Evolutionary conservation across 176 grass and related monocot genomes (phyloP).

Genomic region (Aegilops tauschii): DNA sequence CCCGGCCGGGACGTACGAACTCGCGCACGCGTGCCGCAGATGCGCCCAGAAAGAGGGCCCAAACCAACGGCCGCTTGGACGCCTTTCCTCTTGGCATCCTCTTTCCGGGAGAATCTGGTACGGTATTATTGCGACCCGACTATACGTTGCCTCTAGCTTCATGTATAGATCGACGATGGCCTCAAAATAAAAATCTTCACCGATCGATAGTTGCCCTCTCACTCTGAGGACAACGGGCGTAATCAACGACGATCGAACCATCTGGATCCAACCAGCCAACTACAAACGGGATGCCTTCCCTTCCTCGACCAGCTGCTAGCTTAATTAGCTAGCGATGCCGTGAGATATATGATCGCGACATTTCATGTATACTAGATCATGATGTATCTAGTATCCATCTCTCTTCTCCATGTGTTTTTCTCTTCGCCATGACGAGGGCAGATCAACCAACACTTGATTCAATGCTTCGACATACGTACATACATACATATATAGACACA

Average conservation of each 20-base stretch:
- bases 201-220: background rate
- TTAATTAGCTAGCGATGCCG: background rate
- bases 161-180: background rate
- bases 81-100: constrained; percentile 34
- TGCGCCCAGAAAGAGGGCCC: constrained; percentile 33
- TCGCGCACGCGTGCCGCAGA: constrained; percentile 31
- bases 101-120: constrained; percentile 9
- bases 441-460: background rate
- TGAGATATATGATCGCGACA: background rate
- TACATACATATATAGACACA: background rate
- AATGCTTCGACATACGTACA: background rate
- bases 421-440: background rate
- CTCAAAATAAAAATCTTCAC: background rate
- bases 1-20: background rate
- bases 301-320: background rate
- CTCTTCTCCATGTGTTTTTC: background rate
- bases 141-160: background rate
- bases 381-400: background rate
- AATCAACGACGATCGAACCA: background rate
- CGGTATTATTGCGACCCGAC: background rate
- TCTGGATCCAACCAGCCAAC: background rate
- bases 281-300: background rate
- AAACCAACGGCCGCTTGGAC: background rate
- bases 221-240: background rate
- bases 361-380: background rate